phyloP scores from a whole-genome alignment of 2,329 filamentous ascomycete genomes.

The Zymoseptoria tritici region DNA sequence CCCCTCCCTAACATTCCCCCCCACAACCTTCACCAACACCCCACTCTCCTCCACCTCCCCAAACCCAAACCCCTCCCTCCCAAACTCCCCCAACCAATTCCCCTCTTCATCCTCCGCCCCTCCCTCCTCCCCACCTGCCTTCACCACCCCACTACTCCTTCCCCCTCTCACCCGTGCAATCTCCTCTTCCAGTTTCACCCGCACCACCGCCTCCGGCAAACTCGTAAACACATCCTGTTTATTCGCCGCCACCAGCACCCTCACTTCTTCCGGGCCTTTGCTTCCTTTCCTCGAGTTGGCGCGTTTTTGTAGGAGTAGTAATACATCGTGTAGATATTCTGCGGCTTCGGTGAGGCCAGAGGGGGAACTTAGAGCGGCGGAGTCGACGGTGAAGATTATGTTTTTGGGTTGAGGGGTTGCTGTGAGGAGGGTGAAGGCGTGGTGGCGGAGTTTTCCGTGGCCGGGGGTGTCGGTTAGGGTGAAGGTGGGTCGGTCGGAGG shows the following conservation, averaged over 20 bases:
- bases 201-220: conserved; percentile 69
- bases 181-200: conserved; percentile 68
- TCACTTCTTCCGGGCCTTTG: conserved; percentile 54
- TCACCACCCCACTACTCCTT: conserved; percentile 71
- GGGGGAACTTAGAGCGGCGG: conserved; percentile 37
- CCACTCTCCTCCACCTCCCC: conserved; percentile 76
- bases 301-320: conserved; percentile 74
- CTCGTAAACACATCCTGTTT: conserved; percentile 95
- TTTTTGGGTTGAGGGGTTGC: conserved; percentile 53
- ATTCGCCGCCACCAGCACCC: conserved; percentile 82
- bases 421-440: conserved; percentile 50
- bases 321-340: conserved; percentile 78
- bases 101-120: conserved; percentile 65
- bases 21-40: conserved; percentile 66
- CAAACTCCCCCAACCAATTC: conserved; percentile 75
- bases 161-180: conserved; percentile 70
- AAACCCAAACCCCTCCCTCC: conserved; percentile 71
- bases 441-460: conserved; percentile 82
- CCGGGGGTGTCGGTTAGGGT: conserved; percentile 83
- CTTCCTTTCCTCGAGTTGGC: conserved; percentile 49
- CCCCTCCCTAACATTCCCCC: conserved; percentile 58
- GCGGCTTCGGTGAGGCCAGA: conserved; percentile 62
- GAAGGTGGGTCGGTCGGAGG: conserved; percentile 57
- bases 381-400: conserved; percentile 84
- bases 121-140: conserved; percentile 72